These are phyloP conservation scores for Tuber melanosporum DNA, from an alignment of 495 filamentous ascomycete genomes.

Conservation along the genomic window DNA sequence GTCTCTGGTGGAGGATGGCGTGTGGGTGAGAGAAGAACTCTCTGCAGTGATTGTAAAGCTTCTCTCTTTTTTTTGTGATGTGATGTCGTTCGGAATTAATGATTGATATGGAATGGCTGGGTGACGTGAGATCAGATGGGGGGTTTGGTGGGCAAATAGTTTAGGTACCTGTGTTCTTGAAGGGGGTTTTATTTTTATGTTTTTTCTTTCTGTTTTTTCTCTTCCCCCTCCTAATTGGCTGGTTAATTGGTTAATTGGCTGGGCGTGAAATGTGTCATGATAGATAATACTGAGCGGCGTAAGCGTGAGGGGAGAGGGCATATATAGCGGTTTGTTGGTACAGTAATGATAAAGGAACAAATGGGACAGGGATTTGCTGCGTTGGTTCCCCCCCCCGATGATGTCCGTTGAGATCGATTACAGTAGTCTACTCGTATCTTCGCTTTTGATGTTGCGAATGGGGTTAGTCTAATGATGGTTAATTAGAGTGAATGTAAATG, in stretches of 20 bases:
- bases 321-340: neutral
- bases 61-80: neutral
- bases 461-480: neutral
- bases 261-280: neutral
- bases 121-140: neutral
- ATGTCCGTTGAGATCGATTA: neutral
- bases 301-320: neutral
- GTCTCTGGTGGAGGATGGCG: neutral
- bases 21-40: neutral
- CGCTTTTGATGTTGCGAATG: neutral
- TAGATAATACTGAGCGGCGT: neutral
- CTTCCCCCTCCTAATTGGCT: neutral
- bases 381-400: neutral
- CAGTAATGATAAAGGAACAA: neutral
- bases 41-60: neutral
- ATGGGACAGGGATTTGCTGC: neutral
- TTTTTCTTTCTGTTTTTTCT: neutral
- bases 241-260: neutral
- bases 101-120: neutral
- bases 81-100: neutral
- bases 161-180: neutral
- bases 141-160: neutral
- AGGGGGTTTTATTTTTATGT: neutral
- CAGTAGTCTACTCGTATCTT: neutral
- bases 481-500: neutral